A percentile compares a stretch with the other conserved stretches of the same genome.
Evolutionary conservation across 2,329 filamentous ascomycete species (phyloP).

Genomic region (Helotiales sp.): DNA sequence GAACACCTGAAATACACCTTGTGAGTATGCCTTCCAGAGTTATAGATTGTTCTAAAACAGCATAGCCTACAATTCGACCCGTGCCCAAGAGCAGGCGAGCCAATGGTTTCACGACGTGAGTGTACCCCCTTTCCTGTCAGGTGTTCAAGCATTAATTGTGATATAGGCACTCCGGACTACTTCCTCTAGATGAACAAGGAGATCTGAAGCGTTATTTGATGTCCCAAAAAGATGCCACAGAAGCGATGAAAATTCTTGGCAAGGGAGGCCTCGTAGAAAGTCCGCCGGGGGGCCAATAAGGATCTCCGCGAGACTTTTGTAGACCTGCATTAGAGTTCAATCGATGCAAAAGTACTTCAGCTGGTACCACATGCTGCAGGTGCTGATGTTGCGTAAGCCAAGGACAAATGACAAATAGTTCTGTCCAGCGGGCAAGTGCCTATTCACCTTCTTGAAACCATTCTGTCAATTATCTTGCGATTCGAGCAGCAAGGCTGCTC

Average conservation of each 20-base stretch:
- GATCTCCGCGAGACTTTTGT: slow-evolving; percentile 25
- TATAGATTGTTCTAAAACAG: slow-evolving; percentile 29
- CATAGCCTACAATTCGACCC: slow-evolving; percentile 96
- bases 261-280: slow-evolving; percentile 10
- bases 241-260: slow-evolving; percentile 24
- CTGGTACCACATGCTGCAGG: background rate
- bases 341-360: slow-evolving; percentile 31
- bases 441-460: too few relatives aligned
- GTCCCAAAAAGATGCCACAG: slow-evolving; percentile 17
- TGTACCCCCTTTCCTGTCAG: slow-evolving; percentile 16
- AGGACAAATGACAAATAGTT: background rate
- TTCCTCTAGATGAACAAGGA: slow-evolving; percentile 70
- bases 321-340: slow-evolving; percentile 35
- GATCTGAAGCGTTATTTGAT: slow-evolving; percentile 6
- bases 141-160: slow-evolving; percentile 10
- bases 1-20: slow-evolving; percentile 99
- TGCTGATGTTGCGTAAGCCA: background rate
- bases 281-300: slow-evolving; percentile 11
- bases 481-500: too few relatives aligned
- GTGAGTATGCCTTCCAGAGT: slow-evolving; percentile 56
- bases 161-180: slow-evolving; percentile 83
- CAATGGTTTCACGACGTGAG: slow-evolving; percentile 93
- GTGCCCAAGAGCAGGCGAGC: slow-evolving; percentile 94
- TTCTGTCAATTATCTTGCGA: too few relatives aligned
- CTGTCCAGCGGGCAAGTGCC: too few relatives aligned